Evolutionary conservation across 2,329 filamentous ascomycete genomes (phyloP), one percentile per base, ranked within the genome.

Genomic region (Paracoccidioides brasiliensis): DNA sequence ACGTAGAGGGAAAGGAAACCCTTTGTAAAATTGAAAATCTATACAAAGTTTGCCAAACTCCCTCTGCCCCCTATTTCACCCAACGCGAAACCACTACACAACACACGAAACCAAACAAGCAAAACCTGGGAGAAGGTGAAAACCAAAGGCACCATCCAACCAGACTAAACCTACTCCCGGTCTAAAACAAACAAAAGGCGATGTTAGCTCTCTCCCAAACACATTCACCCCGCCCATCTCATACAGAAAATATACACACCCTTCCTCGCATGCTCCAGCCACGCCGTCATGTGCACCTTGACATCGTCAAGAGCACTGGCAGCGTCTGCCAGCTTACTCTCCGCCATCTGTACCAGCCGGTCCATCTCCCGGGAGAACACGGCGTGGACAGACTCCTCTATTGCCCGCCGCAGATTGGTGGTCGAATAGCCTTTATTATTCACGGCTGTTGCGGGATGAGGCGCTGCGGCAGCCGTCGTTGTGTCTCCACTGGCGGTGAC

Each of bases 321-420:
- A 30, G 61, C 60, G 51, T 75, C 79, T 54, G 78, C 78, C 15
- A 77, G 83, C 35, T 75, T 84, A 28, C 72, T 77, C 30, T 78
- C 78, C 5, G 79, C 81, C 0, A 72, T 80, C 10, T 73, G 76
- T 1, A 84, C 78, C 60, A 77, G 78, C 10, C 69, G 75, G 1
- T 80, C 75, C 1, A 78, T 78, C 4, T 85, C 81, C 1, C 75
- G 78, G 8, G 74, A 83, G 22, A 80, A 79, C 1, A 79, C 80
- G 12, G 73, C 79, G 49, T 62, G 74, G 72, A 63, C 35, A 76
- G 66, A 63, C 52, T 66, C 46, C 35, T 59, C 54, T 50, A 63
- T 59, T 7, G 65, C 58, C n/a, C 60, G 63, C 42, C 60, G 41
- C 30, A 66, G 33, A 14, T 56, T 59, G 35, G 62, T 60, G 15